Conservation (phyloP, 2,329 filamentous ascomycete species). For the Aspergillus floridensis region DNA sequence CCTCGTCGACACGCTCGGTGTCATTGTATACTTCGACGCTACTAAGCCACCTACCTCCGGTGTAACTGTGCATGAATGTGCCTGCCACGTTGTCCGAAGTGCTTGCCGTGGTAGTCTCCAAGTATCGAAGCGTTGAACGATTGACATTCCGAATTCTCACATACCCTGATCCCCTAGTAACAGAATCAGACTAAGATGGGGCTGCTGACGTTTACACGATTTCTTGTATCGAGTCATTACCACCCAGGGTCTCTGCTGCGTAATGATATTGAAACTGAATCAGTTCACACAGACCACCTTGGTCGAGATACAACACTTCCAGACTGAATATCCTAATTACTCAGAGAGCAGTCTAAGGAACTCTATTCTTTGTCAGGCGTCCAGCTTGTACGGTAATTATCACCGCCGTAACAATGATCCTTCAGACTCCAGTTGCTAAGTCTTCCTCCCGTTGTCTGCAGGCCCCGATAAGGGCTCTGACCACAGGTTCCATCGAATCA, state of each 20-base stretch:
- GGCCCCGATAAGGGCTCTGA: background rate
- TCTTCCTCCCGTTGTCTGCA: conserved; percentile 7
- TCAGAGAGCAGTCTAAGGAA: background rate
- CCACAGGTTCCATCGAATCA: background rate
- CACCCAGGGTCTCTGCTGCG: background rate
- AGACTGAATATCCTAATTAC: background rate
- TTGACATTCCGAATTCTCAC: too few relatives aligned
- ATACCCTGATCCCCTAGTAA: too few relatives aligned
- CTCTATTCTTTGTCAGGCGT: background rate
- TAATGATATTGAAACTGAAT: background rate
- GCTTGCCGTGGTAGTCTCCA: background rate
- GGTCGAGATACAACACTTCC: background rate
- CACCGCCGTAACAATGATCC: background rate
- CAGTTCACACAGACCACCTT: background rate
- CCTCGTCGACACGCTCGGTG: background rate
- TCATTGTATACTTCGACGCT: background rate
- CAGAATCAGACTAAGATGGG: background rate
- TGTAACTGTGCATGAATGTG: background rate
- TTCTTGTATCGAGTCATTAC: background rate
- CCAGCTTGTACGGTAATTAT: background rate
- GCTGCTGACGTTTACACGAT: too few relatives aligned
- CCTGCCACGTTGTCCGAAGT: background rate
- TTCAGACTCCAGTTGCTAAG: conserved; percentile 2
- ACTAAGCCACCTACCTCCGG: background rate
- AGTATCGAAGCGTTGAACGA: background rate